These are phyloP conservation scores for Tricholoma sp. DNA, from an alignment of 768 basidiomycete species.

Conservation along the genomic window DNA sequence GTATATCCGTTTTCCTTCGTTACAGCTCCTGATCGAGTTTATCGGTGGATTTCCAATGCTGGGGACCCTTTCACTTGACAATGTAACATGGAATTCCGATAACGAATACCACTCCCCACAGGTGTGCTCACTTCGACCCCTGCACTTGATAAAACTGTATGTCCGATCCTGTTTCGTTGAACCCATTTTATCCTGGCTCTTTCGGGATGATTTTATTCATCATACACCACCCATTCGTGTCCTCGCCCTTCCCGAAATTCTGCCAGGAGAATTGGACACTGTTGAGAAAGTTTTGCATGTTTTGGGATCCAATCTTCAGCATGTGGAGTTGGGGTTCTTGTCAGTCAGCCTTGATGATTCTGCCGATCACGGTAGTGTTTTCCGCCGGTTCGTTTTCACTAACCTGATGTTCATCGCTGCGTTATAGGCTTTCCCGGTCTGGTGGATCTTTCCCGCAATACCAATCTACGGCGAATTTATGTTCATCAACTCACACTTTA, in stretches of 20 bases:
- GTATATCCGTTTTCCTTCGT: constrained; percentile 26
- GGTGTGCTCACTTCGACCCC: neutral
- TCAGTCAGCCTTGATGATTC: constrained; percentile 11
- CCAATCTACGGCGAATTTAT: constrained; percentile 20
- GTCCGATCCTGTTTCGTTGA: constrained; percentile 22
- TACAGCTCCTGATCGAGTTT: constrained; percentile 46
- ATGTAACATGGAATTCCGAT: constrained; percentile 40
- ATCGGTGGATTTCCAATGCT: constrained; percentile 47
- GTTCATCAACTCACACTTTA: constrained; percentile 29
- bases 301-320: constrained; percentile 23
- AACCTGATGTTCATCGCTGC: neutral
- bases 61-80: constrained; percentile 38
- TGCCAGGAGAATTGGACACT: constrained; percentile 21
- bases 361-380: constrained; percentile 9
- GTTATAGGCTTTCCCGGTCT: constrained; percentile 15
- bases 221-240: constrained; percentile 17
- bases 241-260: constrained; percentile 25
- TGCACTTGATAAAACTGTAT: constrained; percentile 32
- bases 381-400: neutral
- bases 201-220: constrained; percentile 15
- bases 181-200: constrained; percentile 27
- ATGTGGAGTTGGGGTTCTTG: constrained; percentile 27
- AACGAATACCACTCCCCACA: constrained; percentile 21
- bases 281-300: constrained; percentile 17
- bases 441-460: constrained; percentile 23